Percentiles rank a stretch among this genome's conserved stretches.
Conservation (phyloP, 2,329 filamentous ascomycete species). For the Talaromyces sp. region DNA sequence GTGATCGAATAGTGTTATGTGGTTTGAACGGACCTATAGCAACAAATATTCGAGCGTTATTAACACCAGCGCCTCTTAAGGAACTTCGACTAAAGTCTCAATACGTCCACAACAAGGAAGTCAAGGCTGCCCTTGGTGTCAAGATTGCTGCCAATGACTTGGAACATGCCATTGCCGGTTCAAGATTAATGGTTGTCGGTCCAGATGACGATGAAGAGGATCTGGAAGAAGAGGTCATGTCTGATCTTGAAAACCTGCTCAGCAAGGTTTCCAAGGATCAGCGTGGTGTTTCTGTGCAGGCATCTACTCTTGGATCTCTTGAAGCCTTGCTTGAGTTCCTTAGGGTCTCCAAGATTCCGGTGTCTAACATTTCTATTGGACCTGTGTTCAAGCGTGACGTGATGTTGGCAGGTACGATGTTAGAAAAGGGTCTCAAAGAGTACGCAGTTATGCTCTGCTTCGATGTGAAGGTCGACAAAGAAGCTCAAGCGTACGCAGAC, state of each 20-base stretch:
- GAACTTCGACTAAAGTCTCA: slow-evolving; percentile 91
- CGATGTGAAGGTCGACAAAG: slow-evolving; percentile 98
- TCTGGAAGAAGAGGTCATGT: slow-evolving; percentile 92
- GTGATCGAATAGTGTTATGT: slow-evolving; percentile 89
- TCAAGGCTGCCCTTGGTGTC: slow-evolving; percentile 96
- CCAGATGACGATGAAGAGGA: slow-evolving; percentile 96
- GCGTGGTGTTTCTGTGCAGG: slow-evolving; percentile 93
- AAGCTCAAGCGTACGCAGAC: slow-evolving; percentile 83
- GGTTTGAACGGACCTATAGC: slow-evolving; percentile 94
- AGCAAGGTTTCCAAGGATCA: slow-evolving; percentile 87
- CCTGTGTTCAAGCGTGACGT: slow-evolving; percentile 98
- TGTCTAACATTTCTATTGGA: slow-evolving; percentile 94
- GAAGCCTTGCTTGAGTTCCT: slow-evolving; percentile 96
- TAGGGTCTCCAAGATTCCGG: slow-evolving; percentile 91
- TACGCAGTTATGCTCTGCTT: slow-evolving; percentile 99
- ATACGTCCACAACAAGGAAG: slow-evolving; percentile 98
- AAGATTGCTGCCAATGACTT: slow-evolving; percentile 97
- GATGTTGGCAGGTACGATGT: slow-evolving; percentile 87
- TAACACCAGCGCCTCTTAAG: slow-evolving; percentile 88
- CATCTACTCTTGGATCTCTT: slow-evolving; percentile 92
- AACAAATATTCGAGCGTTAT: slow-evolving; percentile 88
- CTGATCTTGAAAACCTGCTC: slow-evolving; percentile 84
- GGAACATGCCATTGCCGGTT: slow-evolving; percentile 93
- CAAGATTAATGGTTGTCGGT: slow-evolving; percentile 86
- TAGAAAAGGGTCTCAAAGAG: slow-evolving; percentile 82